Base-by-base conservation (phyloP, 2,329 filamentous ascomycete species). In the Huntiella bhutanensis region DNA sequence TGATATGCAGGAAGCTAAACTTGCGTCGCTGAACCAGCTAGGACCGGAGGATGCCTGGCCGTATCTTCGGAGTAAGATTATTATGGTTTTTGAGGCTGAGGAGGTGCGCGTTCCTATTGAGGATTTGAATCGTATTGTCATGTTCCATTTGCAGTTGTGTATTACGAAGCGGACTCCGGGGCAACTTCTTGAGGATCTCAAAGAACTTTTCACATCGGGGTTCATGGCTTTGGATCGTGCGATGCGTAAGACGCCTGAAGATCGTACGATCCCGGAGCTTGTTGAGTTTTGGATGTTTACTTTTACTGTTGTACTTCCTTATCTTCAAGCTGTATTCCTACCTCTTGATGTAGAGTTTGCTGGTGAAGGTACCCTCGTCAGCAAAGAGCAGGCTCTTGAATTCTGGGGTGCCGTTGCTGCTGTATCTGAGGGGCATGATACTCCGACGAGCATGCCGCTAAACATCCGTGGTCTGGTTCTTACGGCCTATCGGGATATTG, bases 251-350 rank as follows among this genome's bases (percentile, higher is more conserved):
- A 77, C 85, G 1, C 71, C 84, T 0, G 88, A 96, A 56, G 87
- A 94, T 51, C 75, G 80, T 33, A 72, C 96, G n/a, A 85, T 96
- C 16, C 83, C 85, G 0, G 77, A 85, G 47, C 68, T 98, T 1
- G 88, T 95, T 2, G 85, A 94, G 58, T 77, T 95, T 57, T 98
- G 91, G 91, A 75, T 92, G 49, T 78, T 91, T 41, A 87, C 91
- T 0, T 95, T 95, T 56, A 88, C 85, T 2, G 82, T 75, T 5
- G 83, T 96, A 34, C 64, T 96, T 4, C 91, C 91, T 0, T 96
- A 94, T 57, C 78, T 98, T 55, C 88, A 96, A 64, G 86, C 88
- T 1, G 87, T 95, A 1, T 95, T 98, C 57, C 66, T 98, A 1
- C 91, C 87, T 0, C 65, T 98, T 1, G 91, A 98, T 56, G 73